A percentile compares a stretch with the other conserved stretches of the same genome.
Evolutionary conservation across 352 stramenopile species (phyloP).

Genomic region (Phytophthora sojae): DNA sequence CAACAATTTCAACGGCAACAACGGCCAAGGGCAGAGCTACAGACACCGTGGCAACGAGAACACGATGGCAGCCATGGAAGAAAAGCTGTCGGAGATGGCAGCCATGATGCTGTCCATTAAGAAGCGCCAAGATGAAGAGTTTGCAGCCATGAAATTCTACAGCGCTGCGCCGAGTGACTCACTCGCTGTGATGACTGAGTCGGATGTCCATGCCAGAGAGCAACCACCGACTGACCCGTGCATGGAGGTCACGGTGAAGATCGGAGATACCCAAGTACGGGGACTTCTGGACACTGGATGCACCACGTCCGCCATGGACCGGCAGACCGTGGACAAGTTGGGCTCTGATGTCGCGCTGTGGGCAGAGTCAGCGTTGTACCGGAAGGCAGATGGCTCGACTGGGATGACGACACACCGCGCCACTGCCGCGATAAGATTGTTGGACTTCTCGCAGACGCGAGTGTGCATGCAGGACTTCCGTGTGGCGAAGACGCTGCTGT

Average conservation of each 20-base stretch:
- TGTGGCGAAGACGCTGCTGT: background rate
- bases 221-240: background rate
- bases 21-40: too few relatives aligned
- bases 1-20: too few relatives aligned
- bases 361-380: background rate
- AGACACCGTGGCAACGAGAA: background rate
- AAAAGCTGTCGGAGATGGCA: background rate
- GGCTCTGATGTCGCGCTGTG: background rate
- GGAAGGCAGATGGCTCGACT: background rate
- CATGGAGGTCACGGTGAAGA: background rate
- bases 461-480: background rate
- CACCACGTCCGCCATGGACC: background rate
- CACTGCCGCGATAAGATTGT: background rate
- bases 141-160: background rate
- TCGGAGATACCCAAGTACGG: background rate
- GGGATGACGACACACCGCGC: background rate
- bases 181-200: too few relatives aligned
- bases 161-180: background rate
- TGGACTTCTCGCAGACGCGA: background rate
- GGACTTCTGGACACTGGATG: background rate
- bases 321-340: background rate
- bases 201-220: too few relatives aligned
- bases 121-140: background rate
- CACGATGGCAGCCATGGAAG: background rate
- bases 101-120: background rate